These are phyloP conservation scores for Prunella vulgaris DNA, from an alignment of 257 asterid species.

Conservation along the genomic window DNA sequence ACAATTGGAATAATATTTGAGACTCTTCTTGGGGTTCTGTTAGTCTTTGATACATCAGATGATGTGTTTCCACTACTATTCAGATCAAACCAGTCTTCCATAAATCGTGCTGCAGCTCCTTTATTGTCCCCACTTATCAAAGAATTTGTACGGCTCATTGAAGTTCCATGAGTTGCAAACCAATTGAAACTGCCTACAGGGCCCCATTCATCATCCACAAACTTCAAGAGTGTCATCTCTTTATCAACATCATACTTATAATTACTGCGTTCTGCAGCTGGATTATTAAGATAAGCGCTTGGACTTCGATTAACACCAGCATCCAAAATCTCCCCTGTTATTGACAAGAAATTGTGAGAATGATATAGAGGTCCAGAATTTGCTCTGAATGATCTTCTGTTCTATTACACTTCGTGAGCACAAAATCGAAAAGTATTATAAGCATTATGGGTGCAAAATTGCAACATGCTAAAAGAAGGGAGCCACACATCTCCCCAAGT, in stretches of 20 bases:
- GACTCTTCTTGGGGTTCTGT: conserved; percentile 59
- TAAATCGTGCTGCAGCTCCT: conserved; percentile 98
- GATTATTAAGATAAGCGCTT: conserved; percentile 91
- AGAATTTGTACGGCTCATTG: conserved; percentile 95
- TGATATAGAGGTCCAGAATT: neutral
- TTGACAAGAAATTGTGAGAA: conserved; percentile 27
- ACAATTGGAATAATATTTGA: conserved; percentile 70
- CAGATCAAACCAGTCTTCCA: conserved; percentile 97
- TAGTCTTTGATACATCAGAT: conserved; percentile 22
- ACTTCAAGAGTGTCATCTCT: conserved; percentile 91
- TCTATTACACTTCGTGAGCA: neutral
- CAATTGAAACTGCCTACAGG: conserved; percentile 99
- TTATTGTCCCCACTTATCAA: conserved; percentile 97
- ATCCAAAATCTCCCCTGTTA: conserved; percentile 83
- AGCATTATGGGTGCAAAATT: conserved; percentile 2
- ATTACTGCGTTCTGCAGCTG: conserved; percentile 79
- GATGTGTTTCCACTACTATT: conserved; percentile 31
- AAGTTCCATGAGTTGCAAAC: conserved; percentile 99
- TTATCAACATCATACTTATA: conserved; percentile 85
- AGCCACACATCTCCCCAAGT: neutral
- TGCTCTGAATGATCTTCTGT: neutral
- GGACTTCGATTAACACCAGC: conserved; percentile 97
- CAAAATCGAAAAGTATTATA: neutral
- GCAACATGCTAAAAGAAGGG: neutral
- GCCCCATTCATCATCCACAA: conserved; percentile 90